phyloP scores from a whole-genome alignment of 345 rosid genomes.

The Hypericum perforatum region DNA sequence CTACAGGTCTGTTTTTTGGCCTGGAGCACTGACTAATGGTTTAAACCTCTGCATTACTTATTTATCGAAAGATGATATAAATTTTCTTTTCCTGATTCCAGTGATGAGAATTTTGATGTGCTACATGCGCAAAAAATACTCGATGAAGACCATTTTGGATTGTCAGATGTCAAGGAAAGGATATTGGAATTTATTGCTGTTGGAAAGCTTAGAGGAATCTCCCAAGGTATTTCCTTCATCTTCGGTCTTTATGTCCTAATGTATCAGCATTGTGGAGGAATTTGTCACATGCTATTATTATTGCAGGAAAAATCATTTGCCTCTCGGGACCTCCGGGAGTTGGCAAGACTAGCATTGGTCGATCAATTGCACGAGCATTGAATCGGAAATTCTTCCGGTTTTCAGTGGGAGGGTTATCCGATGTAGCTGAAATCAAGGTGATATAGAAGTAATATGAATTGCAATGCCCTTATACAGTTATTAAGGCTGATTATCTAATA shows the following conservation, averaged over 20 bases:
- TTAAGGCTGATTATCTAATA: slow-evolving; percentile 12
- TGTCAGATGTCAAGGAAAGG: slow-evolving; percentile 93
- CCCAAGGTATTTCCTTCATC: slow-evolving; percentile 55
- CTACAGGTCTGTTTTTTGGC: slow-evolving; percentile 50
- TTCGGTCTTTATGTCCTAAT: background rate
- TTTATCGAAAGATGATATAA: background rate
- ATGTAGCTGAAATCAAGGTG: slow-evolving; percentile 99
- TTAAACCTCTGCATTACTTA: no score
- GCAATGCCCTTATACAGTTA: no score
- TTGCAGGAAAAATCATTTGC: slow-evolving; percentile 93
- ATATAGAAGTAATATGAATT: background rate
- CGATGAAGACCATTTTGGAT: slow-evolving; percentile 98
- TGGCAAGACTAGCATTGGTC: slow-evolving; percentile 98
- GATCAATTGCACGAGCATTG: slow-evolving; percentile 94
- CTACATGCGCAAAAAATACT: slow-evolving; percentile 75
- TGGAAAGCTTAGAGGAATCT: slow-evolving; percentile 91
- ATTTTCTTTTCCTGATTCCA: slow-evolving; percentile 22
- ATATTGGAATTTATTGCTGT: slow-evolving; percentile 98
- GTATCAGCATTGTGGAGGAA: background rate
- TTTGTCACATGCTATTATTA: slow-evolving; percentile 13
- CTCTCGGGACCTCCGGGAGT: slow-evolving; percentile 99
- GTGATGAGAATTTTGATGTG: slow-evolving; percentile 96
- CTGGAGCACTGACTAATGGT: background rate
- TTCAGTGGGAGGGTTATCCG: slow-evolving; percentile 96
- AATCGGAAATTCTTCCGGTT: slow-evolving; percentile 89